phyloP scores from a whole-genome alignment of 768 basidiomycete species.

The Mycena latifolia region DNA sequence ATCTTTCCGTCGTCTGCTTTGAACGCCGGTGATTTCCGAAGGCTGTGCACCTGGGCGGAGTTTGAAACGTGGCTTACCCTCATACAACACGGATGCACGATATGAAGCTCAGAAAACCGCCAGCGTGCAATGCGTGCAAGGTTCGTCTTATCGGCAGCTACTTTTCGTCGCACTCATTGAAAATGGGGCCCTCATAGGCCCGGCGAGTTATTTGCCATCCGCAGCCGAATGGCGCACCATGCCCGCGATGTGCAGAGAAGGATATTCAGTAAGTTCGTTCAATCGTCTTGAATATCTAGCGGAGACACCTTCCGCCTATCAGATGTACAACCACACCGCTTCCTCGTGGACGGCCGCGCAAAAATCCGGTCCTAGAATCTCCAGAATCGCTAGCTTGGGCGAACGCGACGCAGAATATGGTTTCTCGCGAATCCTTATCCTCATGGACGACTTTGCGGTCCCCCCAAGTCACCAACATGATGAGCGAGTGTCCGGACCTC shows the following conservation, averaged over 20 bases:
- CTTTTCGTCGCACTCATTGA: too few species aligned
- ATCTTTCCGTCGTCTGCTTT: too few species aligned
- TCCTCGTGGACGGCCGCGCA: background rate
- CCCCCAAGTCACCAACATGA: too few species aligned
- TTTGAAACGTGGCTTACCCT: too few species aligned
- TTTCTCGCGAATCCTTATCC: too few species aligned
- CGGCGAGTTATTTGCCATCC: slow-evolving; percentile 17
- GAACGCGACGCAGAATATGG: background rate
- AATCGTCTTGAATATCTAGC: too few species aligned
- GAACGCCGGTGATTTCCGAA: too few species aligned
- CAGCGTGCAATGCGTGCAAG: slow-evolving; percentile 13
- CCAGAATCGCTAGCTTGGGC: background rate
- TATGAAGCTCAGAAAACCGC: background rate
- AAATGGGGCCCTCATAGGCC: background rate
- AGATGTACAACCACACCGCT: background rate
- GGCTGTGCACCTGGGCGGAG: too few species aligned
- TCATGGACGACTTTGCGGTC: background rate
- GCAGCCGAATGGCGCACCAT: slow-evolving; percentile 3
- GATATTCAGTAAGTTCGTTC: background rate
- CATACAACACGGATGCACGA: too few species aligned
- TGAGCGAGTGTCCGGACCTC: slow-evolving; percentile 14
- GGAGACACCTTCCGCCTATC: background rate
- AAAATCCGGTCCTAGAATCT: background rate
- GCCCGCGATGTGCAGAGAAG: slow-evolving; percentile 13
- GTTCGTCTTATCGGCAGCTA: too few species aligned